These are phyloP conservation scores for Endothia cerciana DNA, from an alignment of 2,329 filamentous ascomycete genomes.

Conservation along the genomic window DNA sequence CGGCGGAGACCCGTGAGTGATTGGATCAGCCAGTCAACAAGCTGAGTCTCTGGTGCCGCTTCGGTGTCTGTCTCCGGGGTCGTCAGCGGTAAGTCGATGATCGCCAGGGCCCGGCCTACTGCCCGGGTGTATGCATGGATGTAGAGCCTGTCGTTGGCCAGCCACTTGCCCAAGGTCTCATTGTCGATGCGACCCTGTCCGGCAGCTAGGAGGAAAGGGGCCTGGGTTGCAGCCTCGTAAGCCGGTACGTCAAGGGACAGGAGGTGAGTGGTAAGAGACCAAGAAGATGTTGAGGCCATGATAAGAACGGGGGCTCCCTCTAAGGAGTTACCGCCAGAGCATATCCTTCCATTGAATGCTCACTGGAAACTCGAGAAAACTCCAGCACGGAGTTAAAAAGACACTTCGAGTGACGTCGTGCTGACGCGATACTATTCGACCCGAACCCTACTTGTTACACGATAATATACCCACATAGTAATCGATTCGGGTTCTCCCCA, in stretches of 20 bases:
- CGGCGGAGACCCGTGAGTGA: conserved; percentile 68
- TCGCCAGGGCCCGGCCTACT: conserved; percentile 65
- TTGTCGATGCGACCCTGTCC: conserved; percentile 65
- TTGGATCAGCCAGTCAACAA: conserved; percentile 65
- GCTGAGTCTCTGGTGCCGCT: conserved; percentile 51
- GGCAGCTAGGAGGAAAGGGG: conserved; percentile 67
- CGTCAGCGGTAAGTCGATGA: conserved; percentile 58
- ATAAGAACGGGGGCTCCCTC: not conserved
- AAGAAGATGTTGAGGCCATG: conserved; percentile 23
- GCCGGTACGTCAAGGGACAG: conserved; percentile 50
- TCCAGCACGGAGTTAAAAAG: not conserved
- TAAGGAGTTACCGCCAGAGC: not conserved
- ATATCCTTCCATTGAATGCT: not conserved
- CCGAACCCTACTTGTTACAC: not conserved
- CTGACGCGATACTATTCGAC: not conserved
- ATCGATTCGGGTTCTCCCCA: no score
- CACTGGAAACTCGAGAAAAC: no score
- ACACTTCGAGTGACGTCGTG: not conserved
- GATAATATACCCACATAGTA: no score
- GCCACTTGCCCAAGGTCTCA: conserved; percentile 63
- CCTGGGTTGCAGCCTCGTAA: conserved; percentile 63
- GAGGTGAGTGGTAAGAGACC: conserved; percentile 61
- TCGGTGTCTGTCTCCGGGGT: conserved; percentile 30
- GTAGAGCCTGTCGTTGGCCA: conserved; percentile 73
- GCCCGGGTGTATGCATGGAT: conserved; percentile 72